A percentile compares a stretch with the other conserved stretches of the same genome.
Evolutionary conservation across 1,139 yeast species (phyloP).

Genomic region (Hemisphaericaspora xylanilytica): DNA sequence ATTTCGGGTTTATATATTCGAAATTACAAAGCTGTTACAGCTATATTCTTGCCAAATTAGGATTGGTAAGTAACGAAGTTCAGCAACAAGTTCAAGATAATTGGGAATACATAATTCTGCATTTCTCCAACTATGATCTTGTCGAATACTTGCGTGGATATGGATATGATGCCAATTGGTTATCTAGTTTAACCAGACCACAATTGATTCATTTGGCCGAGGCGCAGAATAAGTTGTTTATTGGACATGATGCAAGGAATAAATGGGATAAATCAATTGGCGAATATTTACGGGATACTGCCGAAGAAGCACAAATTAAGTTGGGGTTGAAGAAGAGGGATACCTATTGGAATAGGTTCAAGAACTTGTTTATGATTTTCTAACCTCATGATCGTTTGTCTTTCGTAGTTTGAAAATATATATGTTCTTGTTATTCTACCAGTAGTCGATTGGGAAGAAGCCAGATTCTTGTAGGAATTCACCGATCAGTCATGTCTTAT

Average conservation of each 20-base stretch:
- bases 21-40: not conserved
- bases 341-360: conserved; percentile 11
- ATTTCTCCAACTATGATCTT: conserved; percentile 57
- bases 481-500: no score
- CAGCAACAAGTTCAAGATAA: conserved; percentile 28
- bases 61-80: conserved; percentile 9
- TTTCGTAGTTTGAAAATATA: no score
- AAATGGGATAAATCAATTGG: conserved; percentile 25
- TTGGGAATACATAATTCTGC: conserved; percentile 16
- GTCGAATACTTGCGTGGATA: conserved; percentile 50
- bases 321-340: conserved; percentile 19
- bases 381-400: no score
- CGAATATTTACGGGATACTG: conserved; percentile 21
- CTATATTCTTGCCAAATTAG: conserved; percentile 5
- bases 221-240: conserved; percentile 35
- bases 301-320: conserved; percentile 17
- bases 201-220: conserved; percentile 49
- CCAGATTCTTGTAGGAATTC: no score
- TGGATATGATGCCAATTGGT: conserved; percentile 40
- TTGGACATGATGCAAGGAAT: conserved; percentile 17
- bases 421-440: no score
- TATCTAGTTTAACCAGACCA: conserved; percentile 38
- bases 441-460: no score
- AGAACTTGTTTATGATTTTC: not conserved
- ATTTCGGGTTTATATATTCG: not conserved